Percentiles rank a stretch among this genome's conserved stretches.
These are phyloP conservation scores for Pseudogymnoascus sp. DNA, from an alignment of 2,329 filamentous ascomycete genomes.

Conservation along the genomic window DNA sequence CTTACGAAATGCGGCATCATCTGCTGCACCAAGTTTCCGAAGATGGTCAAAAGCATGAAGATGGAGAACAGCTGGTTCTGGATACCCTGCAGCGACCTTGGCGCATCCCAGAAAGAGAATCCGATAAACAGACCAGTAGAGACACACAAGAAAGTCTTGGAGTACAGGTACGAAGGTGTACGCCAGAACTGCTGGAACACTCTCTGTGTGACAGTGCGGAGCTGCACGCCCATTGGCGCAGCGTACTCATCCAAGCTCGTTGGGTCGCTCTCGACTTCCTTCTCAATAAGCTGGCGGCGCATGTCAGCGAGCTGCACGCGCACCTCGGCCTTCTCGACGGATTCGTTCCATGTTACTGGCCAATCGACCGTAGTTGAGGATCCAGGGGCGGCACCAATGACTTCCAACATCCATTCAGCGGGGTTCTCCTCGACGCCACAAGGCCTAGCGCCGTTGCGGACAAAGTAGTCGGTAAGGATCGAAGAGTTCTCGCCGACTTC, in stretches of 20 bases:
- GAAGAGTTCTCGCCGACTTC: conserved; percentile 66
- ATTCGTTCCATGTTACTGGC: conserved; percentile 52
- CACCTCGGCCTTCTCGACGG: conserved; percentile 36
- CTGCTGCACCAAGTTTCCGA: conserved; percentile 67
- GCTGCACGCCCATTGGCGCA: conserved; percentile 49
- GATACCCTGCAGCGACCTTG: conserved; percentile 51
- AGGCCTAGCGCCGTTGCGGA: conserved; percentile 56
- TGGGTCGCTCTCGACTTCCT: conserved; percentile 21
- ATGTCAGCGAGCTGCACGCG: conserved; percentile 45
- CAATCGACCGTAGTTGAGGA: conserved; percentile 55
- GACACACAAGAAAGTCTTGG: conserved; percentile 25
- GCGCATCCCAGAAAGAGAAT: conserved; percentile 61
- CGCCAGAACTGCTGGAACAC: conserved; percentile 59
- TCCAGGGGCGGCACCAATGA: conserved; percentile 48
- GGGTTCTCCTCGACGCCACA: conserved; percentile 68
- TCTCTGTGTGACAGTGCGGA: conserved; percentile 46
- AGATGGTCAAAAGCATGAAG: conserved; percentile 71
- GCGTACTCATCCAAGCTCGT: conserved; percentile 48
- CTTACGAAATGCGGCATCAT: conserved; percentile 63
- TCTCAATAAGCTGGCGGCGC: conserved; percentile 35
- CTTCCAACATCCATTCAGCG: conserved; percentile 70
- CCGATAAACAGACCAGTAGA: conserved; percentile 54
- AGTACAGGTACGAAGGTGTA: conserved; percentile 48
- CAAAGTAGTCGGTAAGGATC: conserved; percentile 66
- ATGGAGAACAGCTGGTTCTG: conserved; percentile 67